Evolutionary conservation across 345 rosid species (phyloP).

Genomic region (Brassica nigra): DNA sequence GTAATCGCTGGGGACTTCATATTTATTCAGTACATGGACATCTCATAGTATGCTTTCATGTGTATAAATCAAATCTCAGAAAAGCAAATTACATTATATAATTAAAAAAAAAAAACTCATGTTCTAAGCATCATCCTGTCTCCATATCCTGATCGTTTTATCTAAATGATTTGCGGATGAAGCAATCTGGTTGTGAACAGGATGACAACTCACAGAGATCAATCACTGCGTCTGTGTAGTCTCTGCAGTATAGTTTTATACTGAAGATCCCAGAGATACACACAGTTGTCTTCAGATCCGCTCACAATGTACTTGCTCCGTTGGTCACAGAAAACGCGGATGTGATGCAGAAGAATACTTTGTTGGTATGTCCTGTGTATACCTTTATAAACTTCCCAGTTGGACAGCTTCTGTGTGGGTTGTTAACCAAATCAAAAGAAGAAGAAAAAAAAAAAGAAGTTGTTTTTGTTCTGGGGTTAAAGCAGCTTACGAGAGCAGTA

Average conservation of each 20-base stretch:
- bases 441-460: constrained; percentile 42
- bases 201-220: constrained; percentile 90
- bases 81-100: too few relatives aligned
- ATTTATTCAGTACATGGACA: neutral
- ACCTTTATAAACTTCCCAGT: constrained; percentile 82
- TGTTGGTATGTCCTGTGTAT: constrained; percentile 84
- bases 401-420: constrained; percentile 59
- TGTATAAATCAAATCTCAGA: neutral
- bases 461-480: neutral
- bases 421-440: neutral
- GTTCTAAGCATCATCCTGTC: constrained; percentile 49
- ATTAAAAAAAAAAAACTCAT: neutral
- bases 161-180: constrained; percentile 81
- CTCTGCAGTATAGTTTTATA: constrained; percentile 77
- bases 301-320: constrained; percentile 88
- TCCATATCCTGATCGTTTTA: constrained; percentile 82
- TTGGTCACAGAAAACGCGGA: constrained; percentile 94
- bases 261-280: constrained; percentile 95
- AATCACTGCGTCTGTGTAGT: constrained; percentile 65
- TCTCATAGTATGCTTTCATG: neutral
- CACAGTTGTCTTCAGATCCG: constrained; percentile 89
- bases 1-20: neutral
- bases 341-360: constrained; percentile 62
- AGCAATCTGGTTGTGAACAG: constrained; percentile 69
- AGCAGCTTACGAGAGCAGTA: constrained; percentile 63